phyloP scores from a whole-genome alignment of 371 early-diverging fungal species.

The Dichotomocladium elegans region DNA sequence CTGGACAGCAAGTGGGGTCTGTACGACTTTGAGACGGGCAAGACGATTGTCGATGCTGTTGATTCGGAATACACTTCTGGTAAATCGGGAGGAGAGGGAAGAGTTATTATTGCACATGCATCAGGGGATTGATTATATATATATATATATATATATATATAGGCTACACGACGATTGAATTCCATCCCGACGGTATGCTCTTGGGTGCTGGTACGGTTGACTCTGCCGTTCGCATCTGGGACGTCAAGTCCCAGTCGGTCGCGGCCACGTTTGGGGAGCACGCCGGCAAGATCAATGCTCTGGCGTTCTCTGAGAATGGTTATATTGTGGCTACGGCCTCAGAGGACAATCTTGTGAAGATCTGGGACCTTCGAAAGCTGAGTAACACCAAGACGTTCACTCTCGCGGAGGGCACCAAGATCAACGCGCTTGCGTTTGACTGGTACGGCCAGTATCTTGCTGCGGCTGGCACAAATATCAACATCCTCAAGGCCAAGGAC shows the following conservation, averaged over 20 bases:
- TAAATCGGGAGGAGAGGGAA: neutral
- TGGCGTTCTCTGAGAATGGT: slow-evolving; percentile 90
- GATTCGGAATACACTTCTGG: slow-evolving; percentile 31
- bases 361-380: slow-evolving; percentile 93
- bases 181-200: slow-evolving; percentile 93
- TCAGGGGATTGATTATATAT: slow-evolving; percentile 40
- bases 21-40: slow-evolving; percentile 67
- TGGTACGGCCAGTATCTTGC: slow-evolving; percentile 81
- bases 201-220: slow-evolving; percentile 79
- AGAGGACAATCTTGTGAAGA: slow-evolving; percentile 66
- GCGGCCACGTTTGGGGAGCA: slow-evolving; percentile 76
- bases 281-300: slow-evolving; percentile 60
- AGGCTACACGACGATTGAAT: slow-evolving; percentile 63
- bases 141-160: slow-evolving; percentile 11
- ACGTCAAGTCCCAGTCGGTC: slow-evolving; percentile 70
- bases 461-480: slow-evolving; percentile 64
- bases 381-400: slow-evolving; percentile 67
- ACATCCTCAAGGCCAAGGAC: slow-evolving; percentile 74
- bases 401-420: slow-evolving; percentile 53
- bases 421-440: slow-evolving; percentile 73
- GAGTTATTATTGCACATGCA: slow-evolving; percentile 39
- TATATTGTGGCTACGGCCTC: slow-evolving; percentile 81
- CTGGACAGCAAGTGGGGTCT: slow-evolving; percentile 81
- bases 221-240: slow-evolving; percentile 80
- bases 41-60: slow-evolving; percentile 49